phyloP scores from a whole-genome alignment of 129 eudicot genomes.

The Arctium minus region DNA sequence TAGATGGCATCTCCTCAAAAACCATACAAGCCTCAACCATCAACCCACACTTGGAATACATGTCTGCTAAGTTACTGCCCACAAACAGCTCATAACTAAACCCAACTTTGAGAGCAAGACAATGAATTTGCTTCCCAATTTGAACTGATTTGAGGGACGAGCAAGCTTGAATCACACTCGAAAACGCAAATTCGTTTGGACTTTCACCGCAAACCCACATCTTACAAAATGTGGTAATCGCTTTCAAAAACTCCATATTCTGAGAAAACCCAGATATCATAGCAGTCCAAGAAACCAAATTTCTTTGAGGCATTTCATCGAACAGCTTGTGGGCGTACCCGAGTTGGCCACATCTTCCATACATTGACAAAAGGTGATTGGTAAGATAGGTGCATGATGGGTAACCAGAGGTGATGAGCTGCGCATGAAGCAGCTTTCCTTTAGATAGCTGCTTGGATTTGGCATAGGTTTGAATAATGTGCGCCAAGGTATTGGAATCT shows the following conservation, averaged over 20 bases:
- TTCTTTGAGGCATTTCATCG: slow-evolving; percentile 45
- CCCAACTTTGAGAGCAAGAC: slow-evolving; percentile 35
- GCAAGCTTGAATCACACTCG: slow-evolving; percentile 49
- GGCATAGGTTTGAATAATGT: slow-evolving; percentile 35
- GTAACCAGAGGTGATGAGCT: slow-evolving; percentile 30
- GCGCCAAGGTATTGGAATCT: slow-evolving; percentile 31
- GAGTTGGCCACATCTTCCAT: slow-evolving; percentile 35
- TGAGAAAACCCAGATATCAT: slow-evolving; percentile 46
- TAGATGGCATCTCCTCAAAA: slow-evolving; percentile 48
- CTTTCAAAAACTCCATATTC: slow-evolving; percentile 10
- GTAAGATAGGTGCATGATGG: slow-evolving; percentile 30
- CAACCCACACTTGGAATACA: slow-evolving; percentile 45
- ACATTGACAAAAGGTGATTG: slow-evolving; percentile 41
- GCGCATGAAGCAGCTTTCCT: slow-evolving; percentile 48
- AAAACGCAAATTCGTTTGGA: slow-evolving; percentile 44
- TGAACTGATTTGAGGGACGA: slow-evolving; percentile 17
- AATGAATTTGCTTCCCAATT: slow-evolving; percentile 39
- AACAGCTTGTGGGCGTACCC: slow-evolving; percentile 37
- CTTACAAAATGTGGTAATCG: slow-evolving; percentile 29
- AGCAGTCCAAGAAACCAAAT: slow-evolving; percentile 57
- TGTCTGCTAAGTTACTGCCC: slow-evolving; percentile 55
- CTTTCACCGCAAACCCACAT: slow-evolving; percentile 35
- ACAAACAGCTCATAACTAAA: slow-evolving; percentile 45
- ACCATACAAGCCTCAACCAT: slow-evolving; percentile 48
- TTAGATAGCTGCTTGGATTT: slow-evolving; percentile 27